Evolutionary conservation across 169 alveolate genomes (phyloP), one percentile per base, ranked within the genome.

Genomic region (Babesia ovata): DNA sequence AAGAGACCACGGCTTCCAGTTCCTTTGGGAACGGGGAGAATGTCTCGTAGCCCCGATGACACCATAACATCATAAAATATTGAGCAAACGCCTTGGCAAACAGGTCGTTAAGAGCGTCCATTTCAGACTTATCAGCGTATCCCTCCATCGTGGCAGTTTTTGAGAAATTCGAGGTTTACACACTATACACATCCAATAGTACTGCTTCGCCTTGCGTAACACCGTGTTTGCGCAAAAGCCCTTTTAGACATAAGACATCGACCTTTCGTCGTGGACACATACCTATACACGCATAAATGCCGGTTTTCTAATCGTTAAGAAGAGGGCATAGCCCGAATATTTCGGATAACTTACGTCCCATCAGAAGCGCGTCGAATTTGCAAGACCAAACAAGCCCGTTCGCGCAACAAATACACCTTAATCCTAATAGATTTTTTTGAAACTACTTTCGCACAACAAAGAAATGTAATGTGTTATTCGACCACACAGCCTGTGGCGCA

Each of bases 1-100:
- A 46, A 29, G 44, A 28, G 59, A 42, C 36, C 26, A 57, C 59
- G 4, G 26, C 71, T 2, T 56, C 24, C 45, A 81, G 44, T 39
- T 81, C 88, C 7, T 19, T n/a, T 16, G 44, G 7, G 62, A 81
- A 53, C 19, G 88, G 49, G 24, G 33, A 39, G 65, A 10, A 71
- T 52, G 50, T 53, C 28, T 49, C 67, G n/a, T 42, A 63, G 19
- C 75, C 78, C 17, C 46, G 57, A 33, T 72, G 70, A 13, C 53
- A 21, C 76, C 83, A 81, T n/a, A 60, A 60, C 48, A 81, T 28
- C 59, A 28, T 71, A 84, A 84, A 81, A 42, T 81, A 81, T 63
- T 81, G 73, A 9, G 79, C 67, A 48, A 81, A 81, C n/a, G 88
- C 71, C 70, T 60, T 71, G 21, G 56, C 53, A 66, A 72, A 81